phyloP scores from a whole-genome alignment of 371 early-diverging fungal genomes.

The Circinella umbellata region DNA sequence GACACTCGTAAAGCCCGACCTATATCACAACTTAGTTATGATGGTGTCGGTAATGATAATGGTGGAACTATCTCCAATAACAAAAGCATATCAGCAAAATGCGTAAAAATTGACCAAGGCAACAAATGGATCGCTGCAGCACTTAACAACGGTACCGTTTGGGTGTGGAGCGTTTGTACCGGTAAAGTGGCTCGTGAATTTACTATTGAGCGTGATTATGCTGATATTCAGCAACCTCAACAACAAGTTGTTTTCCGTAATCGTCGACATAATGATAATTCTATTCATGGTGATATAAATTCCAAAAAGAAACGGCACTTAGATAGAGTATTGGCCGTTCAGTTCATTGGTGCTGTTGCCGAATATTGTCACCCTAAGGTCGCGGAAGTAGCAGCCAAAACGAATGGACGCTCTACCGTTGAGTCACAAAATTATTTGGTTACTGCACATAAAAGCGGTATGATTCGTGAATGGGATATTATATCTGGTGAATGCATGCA shows the following conservation, averaged over 20 bases:
- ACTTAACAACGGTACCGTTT: constrained; percentile 34
- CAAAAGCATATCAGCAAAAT: constrained; percentile 15
- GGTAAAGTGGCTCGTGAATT: constrained; percentile 30
- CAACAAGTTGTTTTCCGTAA: constrained; percentile 17
- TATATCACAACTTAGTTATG: constrained; percentile 34
- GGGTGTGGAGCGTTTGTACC: constrained; percentile 35
- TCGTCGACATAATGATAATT: not conserved
- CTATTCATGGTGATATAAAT: not conserved
- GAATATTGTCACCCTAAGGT: constrained; percentile 39
- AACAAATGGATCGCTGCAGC: constrained; percentile 37
- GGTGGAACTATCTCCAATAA: constrained; percentile 2
- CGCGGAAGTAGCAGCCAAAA: constrained; percentile 31
- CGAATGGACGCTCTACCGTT: constrained; percentile 3
- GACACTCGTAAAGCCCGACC: constrained; percentile 24
- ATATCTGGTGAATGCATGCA: constrained; percentile 38
- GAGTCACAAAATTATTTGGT: constrained; percentile 33
- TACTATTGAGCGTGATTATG: constrained; percentile 15
- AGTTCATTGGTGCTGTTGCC: constrained; percentile 33
- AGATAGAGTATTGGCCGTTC: constrained; percentile 27
- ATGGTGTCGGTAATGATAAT: constrained; percentile 14
- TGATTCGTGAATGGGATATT: constrained; percentile 44
- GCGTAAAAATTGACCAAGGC: constrained; percentile 35
- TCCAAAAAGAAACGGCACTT: not conserved
- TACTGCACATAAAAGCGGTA: constrained; percentile 40
- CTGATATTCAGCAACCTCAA: constrained; percentile 7